Evolutionary conservation across 2,329 filamentous ascomycete genomes (phyloP), one percentile per base, ranked within the genome.

Genomic region (Fusarium sp.): DNA sequence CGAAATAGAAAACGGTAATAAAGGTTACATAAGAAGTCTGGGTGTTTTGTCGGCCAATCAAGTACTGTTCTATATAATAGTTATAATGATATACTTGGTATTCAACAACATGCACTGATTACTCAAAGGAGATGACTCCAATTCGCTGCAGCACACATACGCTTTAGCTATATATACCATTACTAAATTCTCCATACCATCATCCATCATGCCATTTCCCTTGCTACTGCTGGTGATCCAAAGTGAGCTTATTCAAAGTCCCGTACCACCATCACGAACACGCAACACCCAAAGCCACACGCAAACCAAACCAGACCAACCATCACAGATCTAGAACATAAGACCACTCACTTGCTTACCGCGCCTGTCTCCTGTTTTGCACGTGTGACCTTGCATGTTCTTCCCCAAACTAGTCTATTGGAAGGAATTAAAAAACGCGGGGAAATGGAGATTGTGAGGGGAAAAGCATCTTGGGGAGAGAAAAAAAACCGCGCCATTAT

Each of bases 401-500:
- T 32, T 42, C 29, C 53, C 52, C 43, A 35, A 38, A 33, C 39
- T n/a, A 33, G 35, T 45, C 39, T n/a, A 33, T 38, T 45, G 31
- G 48, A 3, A 13, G 19, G 37, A 19, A n/a, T 31, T 21, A 37
- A 21, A 67, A 13, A 69, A 69, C 66, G 66, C 66, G 66, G 66
- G 66, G 66, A 69, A 69, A 69, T 64, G 66, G 66, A 53, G 58
- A 57, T 51, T 25, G 38, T 61, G 66, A 65, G 57, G 57, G 60
- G 65, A 54, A 58, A 49, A 11, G 55, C 50, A 35, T 44, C 43
- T 33, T 37, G 27, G n/a, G n/a, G n/a, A n/a, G n/a, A n/a, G n/a
- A n/a, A 47, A 42, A 49, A 61, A 63, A 49, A 54, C 61, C 53
- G 64, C 61, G 48, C 63, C 64, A 68, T 69, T 65, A 47, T 39